These are phyloP conservation scores for Blastomyces silverae DNA, from an alignment of 2,329 filamentous ascomycete species.

Conservation along the genomic window DNA sequence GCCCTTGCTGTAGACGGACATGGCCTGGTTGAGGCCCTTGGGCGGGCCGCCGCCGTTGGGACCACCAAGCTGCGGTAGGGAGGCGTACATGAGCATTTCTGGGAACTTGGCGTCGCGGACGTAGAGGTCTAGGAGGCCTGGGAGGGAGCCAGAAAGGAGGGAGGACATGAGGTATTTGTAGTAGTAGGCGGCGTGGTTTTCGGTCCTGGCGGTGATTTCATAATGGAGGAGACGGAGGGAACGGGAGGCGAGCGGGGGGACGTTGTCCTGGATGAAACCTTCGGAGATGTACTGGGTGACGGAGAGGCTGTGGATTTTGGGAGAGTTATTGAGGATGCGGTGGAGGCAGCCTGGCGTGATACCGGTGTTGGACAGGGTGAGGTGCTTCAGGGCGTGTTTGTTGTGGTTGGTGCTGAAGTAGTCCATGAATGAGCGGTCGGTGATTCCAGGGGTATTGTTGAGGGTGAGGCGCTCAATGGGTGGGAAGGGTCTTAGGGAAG, in stretches of 20 bases:
- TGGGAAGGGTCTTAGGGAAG: constrained; percentile 65
- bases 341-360: constrained; percentile 45
- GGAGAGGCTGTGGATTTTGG: constrained; percentile 43
- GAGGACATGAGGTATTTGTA: constrained; percentile 83
- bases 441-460: constrained; percentile 64
- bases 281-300: constrained; percentile 52
- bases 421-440: constrained; percentile 59
- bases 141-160: constrained; percentile 67
- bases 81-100: constrained; percentile 67
- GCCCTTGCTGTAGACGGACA: constrained; percentile 61
- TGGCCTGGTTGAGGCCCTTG: constrained; percentile 45
- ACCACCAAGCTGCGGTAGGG: constrained; percentile 52
- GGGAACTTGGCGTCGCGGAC: constrained; percentile 80
- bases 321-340: constrained; percentile 38
- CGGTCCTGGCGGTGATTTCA: constrained; percentile 61
- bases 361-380: constrained; percentile 67
- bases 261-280: constrained; percentile 49
- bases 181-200: constrained; percentile 59
- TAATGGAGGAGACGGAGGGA: constrained; percentile 69
- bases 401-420: constrained; percentile 60
- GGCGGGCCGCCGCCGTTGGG: constrained; percentile 24
- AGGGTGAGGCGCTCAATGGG: constrained; percentile 66
- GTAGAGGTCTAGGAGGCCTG: constrained; percentile 68
- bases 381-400: constrained; percentile 55
- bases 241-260: constrained; percentile 60